Conservation (phyloP, 73 alveolate genomes). For the Diophrys appendiculata region DNA sequence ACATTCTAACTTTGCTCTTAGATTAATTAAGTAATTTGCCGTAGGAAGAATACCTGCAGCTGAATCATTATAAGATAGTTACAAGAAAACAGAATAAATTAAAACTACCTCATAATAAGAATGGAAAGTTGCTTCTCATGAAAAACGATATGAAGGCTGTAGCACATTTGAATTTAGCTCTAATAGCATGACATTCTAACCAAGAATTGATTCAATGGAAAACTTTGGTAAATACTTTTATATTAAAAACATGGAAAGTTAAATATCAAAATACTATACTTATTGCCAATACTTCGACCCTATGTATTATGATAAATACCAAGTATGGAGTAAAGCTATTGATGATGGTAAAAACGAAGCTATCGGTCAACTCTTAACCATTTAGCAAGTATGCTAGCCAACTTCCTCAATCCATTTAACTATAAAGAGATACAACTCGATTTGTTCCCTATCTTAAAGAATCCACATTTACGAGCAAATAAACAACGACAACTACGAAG, state of each 20-base stretch:
- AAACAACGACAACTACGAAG: constrained; percentile 9
- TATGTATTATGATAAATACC: background rate
- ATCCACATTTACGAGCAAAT: background rate
- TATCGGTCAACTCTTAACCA: background rate
- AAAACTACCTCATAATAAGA: too few relatives aligned
- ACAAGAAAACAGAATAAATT: too few relatives aligned
- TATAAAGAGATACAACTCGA: background rate
- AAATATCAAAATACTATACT: background rate
- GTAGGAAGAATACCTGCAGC: too few relatives aligned
- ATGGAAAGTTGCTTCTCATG: too few relatives aligned
- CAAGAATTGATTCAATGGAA: background rate
- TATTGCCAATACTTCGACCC: background rate
- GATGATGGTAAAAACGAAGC: background rate
- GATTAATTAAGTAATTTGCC: background rate
- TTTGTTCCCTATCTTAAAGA: background rate
- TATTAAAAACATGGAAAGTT: background rate
- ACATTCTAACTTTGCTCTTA: background rate
- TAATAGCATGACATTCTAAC: too few relatives aligned
- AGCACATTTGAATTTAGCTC: too few relatives aligned
- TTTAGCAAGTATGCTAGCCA: background rate
- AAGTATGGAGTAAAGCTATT: background rate
- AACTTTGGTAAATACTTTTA: background rate
- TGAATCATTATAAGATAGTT: too few relatives aligned
- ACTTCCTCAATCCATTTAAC: background rate
- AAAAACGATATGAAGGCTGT: too few relatives aligned